Conservation (phyloP, 148 eudicot species). For the Vaccinium myrtillus region DNA sequence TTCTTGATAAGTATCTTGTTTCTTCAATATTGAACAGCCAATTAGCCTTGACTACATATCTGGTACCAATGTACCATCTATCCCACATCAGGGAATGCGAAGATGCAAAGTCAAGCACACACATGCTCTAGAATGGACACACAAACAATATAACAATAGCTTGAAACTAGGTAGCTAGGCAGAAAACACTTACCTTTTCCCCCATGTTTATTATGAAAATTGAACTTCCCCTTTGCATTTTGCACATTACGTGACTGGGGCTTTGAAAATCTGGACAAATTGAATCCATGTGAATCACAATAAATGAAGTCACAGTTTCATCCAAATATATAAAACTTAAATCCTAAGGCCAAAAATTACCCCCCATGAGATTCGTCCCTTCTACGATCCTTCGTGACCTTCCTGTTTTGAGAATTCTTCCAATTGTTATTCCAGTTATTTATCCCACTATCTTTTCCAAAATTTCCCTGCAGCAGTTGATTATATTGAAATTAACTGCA, state of each 20-base stretch:
- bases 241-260: conserved; percentile 29
- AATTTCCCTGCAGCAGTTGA: conserved; percentile 43
- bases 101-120: background rate
- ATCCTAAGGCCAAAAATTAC: conserved; percentile 26
- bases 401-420: conserved; percentile 39
- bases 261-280: conserved; percentile 39
- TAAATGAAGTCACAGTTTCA: background rate
- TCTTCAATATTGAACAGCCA: background rate
- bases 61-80: background rate
- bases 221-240: conserved; percentile 39
- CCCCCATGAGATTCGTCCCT: conserved; percentile 46
- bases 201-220: conserved; percentile 32
- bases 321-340: background rate
- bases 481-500: conserved; percentile 5
- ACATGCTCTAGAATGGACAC: background rate
- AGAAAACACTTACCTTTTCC: conserved; percentile 42
- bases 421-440: conserved; percentile 29
- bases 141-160: background rate
- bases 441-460: conserved; percentile 30
- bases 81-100: background rate
- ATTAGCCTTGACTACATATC: background rate
- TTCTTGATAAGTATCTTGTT: background rate
- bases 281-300: background rate
- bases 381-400: conserved; percentile 31
- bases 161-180: background rate